Conservation (phyloP, 495 filamentous ascomycete genomes). For the Aspergillus asperescens region DNA sequence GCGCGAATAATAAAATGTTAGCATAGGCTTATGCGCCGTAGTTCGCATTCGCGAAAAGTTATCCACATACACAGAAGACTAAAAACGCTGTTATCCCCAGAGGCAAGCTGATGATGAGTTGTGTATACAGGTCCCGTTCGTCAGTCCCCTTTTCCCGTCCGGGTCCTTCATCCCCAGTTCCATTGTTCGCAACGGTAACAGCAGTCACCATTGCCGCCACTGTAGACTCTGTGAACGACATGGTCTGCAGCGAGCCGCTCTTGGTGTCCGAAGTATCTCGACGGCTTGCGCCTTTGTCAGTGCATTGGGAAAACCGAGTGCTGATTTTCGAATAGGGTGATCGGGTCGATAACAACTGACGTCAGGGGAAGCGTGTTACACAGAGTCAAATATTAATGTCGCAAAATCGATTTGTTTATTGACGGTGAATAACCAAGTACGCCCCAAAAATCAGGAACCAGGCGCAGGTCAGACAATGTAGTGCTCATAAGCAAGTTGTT, state of each 20-base stretch:
- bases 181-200: constrained; percentile 15
- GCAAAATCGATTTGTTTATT: not conserved
- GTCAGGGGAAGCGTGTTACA: constrained; percentile 22
- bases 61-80: constrained; percentile 53
- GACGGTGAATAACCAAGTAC: not conserved
- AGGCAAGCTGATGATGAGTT: constrained; percentile 52
- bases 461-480: not conserved
- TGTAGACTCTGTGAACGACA: constrained; percentile 34
- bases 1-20: not conserved
- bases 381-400: constrained; percentile 10
- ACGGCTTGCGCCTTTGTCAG: constrained; percentile 15
- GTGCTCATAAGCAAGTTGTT: not conserved
- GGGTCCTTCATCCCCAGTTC: constrained; percentile 16
- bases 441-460: not conserved
- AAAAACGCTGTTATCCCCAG: constrained; percentile 57
- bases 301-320: constrained; percentile 18
- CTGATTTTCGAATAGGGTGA: constrained; percentile 12
- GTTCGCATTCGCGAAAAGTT: not conserved
- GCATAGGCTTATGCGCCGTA: not conserved
- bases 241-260: constrained; percentile 10
- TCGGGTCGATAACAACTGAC: constrained; percentile 25
- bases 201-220: constrained; percentile 24
- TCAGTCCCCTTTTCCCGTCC: constrained; percentile 32
- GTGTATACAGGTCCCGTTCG: constrained; percentile 52
- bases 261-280: not conserved